Evolutionary conservation across 2,329 filamentous ascomycete genomes (phyloP).

Genomic region (Trichoderma endophyticum): DNA sequence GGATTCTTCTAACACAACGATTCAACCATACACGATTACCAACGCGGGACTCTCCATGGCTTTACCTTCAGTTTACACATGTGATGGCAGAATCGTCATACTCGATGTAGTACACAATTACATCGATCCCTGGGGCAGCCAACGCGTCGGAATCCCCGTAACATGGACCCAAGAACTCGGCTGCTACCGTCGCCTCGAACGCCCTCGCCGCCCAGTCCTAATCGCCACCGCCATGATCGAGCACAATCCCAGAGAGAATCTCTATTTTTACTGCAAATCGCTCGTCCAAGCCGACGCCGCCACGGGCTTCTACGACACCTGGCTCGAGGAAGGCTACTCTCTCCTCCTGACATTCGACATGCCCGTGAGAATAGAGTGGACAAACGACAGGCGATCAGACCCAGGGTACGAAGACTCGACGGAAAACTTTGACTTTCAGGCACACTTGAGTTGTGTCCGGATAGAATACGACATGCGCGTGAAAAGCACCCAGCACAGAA

Average conservation of each 20-base stretch:
- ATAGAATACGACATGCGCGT: neutral
- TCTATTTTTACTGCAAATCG: neutral
- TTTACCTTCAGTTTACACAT: neutral
- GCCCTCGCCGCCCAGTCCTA: neutral
- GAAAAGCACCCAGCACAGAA: neutral
- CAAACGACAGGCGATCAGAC: neutral
- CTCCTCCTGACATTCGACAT: neutral
- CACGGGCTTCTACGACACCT: neutral
- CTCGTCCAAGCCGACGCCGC: neutral
- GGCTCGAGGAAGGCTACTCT: neutral
- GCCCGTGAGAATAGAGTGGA: neutral
- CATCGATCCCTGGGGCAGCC: neutral
- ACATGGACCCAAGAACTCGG: neutral
- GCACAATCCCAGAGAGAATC: neutral
- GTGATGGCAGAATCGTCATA: neutral
- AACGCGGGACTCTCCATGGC: neutral
- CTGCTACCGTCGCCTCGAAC: neutral
- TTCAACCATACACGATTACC: neutral
- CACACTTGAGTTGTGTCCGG: neutral
- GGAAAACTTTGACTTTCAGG: neutral
- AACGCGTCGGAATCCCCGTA: neutral
- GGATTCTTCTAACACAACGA: neutral
- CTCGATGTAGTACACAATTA: neutral
- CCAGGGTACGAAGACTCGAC: neutral
- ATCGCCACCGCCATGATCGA: neutral